Conservation (phyloP, 108 stramenopile genomes). For the Cyclotella choctawhatcheeana region DNA sequence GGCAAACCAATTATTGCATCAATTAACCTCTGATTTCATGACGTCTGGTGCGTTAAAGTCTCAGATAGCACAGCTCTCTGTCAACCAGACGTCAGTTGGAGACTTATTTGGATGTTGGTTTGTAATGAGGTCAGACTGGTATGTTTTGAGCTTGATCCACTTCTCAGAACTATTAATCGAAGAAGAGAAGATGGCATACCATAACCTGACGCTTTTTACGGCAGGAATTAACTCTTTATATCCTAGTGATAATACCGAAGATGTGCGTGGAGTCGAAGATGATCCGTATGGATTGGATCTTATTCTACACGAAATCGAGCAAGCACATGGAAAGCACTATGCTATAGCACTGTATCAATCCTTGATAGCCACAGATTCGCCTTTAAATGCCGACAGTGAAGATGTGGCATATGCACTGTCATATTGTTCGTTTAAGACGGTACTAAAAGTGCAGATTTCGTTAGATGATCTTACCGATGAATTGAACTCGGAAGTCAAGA, state of each 20-base stretch:
- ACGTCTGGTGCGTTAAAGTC: slow-evolving; percentile 55
- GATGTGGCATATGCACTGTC: slow-evolving; percentile 30
- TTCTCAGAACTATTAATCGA: slow-evolving; percentile 32
- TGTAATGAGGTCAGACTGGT: slow-evolving; percentile 62
- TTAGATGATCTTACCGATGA: slow-evolving; percentile 38
- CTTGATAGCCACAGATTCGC: slow-evolving; percentile 36
- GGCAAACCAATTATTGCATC: slow-evolving; percentile 56
- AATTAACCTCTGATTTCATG: slow-evolving; percentile 52
- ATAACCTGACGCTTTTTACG: slow-evolving; percentile 69
- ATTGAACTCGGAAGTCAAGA: slow-evolving; percentile 22
- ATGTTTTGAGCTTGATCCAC: slow-evolving; percentile 66
- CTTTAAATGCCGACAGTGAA: slow-evolving; percentile 13
- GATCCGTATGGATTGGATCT: slow-evolving; percentile 60
- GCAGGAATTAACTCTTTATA: slow-evolving; percentile 73
- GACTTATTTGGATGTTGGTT: slow-evolving; percentile 70
- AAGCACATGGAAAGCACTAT: slow-evolving; percentile 57
- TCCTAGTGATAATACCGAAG: slow-evolving; percentile 60
- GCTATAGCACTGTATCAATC: slow-evolving; percentile 66
- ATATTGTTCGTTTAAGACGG: slow-evolving; percentile 28
- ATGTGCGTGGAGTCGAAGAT: slow-evolving; percentile 49
- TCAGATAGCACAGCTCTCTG: slow-evolving; percentile 51
- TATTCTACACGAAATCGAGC: slow-evolving; percentile 58
- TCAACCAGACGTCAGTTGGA: slow-evolving; percentile 40
- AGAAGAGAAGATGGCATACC: slow-evolving; percentile 26
- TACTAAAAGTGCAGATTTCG: slow-evolving; percentile 23